phyloP scores from a whole-genome alignment of 2,329 filamentous ascomycete species.

The Dothistroma pini region DNA sequence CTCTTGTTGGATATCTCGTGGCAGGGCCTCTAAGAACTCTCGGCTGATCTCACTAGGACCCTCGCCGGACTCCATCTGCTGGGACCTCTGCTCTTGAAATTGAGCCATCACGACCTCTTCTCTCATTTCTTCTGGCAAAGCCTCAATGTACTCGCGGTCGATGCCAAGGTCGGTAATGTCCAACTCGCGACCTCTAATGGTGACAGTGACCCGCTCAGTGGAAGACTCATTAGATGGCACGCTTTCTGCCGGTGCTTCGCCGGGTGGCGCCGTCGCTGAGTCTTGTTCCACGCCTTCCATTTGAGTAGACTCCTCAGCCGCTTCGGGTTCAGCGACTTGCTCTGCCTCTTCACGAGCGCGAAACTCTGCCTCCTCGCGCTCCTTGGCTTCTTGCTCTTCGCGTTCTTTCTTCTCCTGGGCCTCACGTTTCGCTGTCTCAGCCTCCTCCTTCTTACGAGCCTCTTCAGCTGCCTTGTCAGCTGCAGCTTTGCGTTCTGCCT shows the following conservation, averaged over 20 bases:
- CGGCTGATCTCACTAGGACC: constrained; percentile 81
- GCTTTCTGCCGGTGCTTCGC: constrained; percentile 35
- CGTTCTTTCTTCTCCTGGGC: constrained; percentile 50
- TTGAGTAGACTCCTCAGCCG: constrained; percentile 32
- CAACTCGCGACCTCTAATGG: constrained; percentile 78
- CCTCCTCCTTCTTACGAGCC: constrained; percentile 58
- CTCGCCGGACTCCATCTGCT: constrained; percentile 68
- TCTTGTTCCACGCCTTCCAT: constrained; percentile 75
- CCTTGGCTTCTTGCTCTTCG: constrained; percentile 47
- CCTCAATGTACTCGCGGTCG: constrained; percentile 88
- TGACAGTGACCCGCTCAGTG: constrained; percentile 66
- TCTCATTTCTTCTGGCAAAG: constrained; percentile 93
- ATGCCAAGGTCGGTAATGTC: constrained; percentile 95
- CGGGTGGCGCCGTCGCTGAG: constrained; percentile 43
- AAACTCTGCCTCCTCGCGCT: constrained; percentile 40
- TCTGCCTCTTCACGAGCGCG: constrained; percentile 33
- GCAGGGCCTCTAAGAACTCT: constrained; percentile 90
- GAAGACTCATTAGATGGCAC: constrained; percentile 46
- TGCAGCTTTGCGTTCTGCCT: constrained; percentile 61
- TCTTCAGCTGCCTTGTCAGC: constrained; percentile 63
- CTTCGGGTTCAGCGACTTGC: constrained; percentile 26
- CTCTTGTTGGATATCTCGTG: constrained; percentile 83
- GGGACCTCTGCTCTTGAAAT: constrained; percentile 74
- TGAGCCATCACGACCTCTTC: constrained; percentile 95
- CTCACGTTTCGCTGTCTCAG: constrained; percentile 56